A percentile compares a stretch with the other conserved stretches of the same genome.
These are phyloP conservation scores for Candida qinlingensis DNA, from an alignment of 805 yeast genomes.

Conservation along the genomic window DNA sequence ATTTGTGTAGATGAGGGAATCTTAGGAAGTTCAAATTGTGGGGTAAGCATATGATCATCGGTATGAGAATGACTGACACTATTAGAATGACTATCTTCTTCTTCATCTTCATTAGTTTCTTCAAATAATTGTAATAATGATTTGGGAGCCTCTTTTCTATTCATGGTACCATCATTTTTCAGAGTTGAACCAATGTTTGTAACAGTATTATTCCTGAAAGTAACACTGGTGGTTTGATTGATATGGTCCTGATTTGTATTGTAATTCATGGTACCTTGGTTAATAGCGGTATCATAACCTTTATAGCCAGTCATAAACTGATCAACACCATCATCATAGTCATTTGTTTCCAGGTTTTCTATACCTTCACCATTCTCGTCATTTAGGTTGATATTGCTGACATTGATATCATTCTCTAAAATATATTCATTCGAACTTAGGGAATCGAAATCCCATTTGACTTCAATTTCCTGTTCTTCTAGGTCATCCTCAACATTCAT, in stretches of 20 bases:
- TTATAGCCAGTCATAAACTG: conserved; percentile 24
- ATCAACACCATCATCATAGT: conserved; percentile 26
- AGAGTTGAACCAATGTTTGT: conserved; percentile 24
- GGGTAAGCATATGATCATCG: background rate
- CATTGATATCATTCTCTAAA: conserved; percentile 59
- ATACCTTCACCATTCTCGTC: conserved; percentile 14
- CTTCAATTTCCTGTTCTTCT: conserved; percentile 36
- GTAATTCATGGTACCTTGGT: conserved; percentile 13
- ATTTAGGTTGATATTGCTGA: conserved; percentile 29
- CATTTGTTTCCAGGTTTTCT: conserved; percentile 17
- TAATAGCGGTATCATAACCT: conserved; percentile 8
- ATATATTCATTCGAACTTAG: conserved; percentile 69
- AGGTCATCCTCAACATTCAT: conserved; percentile 38
- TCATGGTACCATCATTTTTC: conserved; percentile 23
- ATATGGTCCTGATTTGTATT: conserved; percentile 4
- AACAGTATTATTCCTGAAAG: conserved; percentile 27
- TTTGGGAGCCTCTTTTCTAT: conserved; percentile 57
- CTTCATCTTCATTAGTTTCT: conserved; percentile 34
- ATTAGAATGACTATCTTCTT: conserved; percentile 12
- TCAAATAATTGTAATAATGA: conserved; percentile 69
- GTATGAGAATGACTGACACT: background rate
- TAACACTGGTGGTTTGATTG: conserved; percentile 15
- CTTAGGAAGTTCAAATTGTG: conserved; percentile 18
- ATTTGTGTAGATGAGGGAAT: conserved; percentile 17
- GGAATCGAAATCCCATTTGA: conserved; percentile 90